Base-by-base conservation (phyloP, 345 rosid genomes). In the Punica granatum region DNA sequence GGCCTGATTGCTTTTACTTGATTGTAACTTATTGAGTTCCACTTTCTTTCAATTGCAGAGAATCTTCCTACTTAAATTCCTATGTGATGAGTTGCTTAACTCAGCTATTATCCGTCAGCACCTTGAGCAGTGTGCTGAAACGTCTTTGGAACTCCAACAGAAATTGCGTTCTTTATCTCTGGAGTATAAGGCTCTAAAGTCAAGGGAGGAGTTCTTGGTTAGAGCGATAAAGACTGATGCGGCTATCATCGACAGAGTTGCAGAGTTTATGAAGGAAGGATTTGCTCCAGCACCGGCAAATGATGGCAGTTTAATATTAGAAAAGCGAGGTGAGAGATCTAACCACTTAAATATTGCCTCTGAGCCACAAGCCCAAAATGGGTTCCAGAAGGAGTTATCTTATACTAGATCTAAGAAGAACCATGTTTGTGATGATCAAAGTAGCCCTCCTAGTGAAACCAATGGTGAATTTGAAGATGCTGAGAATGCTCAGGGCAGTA, bases 61-160 rank as follows among this genome's bases (percentile, higher is more conserved):
- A 77, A 78, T 78, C 73, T 77, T 78, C 83, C 79, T 94, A 73
- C 86, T 91, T 43, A 91, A 88, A 85, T 81, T 88, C 77, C 80
- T 94, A 58, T 84, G 97, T 71, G 99, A 91, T 79, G 99, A 91
- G 73, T 79, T 94, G 65, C 96, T 94, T 44, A 88, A 79, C 78
- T 77, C 99, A 62, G 76, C 91, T 67, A 82, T 88, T 66, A 76
- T 91, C 68, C 96, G 77, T 74, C 99, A 89, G 77, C 95, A 91
- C 84, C 92, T 94, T 25, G 99, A 94, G 84, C 97, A 84, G 21
- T 94, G 91, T 65, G 78, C 85, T 18, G 97, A 94, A 79, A 70
- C 82, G 64, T 77, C 82, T 31, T 78, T 77, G 68, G 99, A 94
- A 69, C 73, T 88, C 74, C 97, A 88, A 82, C 99, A 91, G 85